Evolutionary conservation across 257 asterid species (phyloP), one percentile per base, ranked within the genome.

Genomic region (Solanum medicagineum): DNA sequence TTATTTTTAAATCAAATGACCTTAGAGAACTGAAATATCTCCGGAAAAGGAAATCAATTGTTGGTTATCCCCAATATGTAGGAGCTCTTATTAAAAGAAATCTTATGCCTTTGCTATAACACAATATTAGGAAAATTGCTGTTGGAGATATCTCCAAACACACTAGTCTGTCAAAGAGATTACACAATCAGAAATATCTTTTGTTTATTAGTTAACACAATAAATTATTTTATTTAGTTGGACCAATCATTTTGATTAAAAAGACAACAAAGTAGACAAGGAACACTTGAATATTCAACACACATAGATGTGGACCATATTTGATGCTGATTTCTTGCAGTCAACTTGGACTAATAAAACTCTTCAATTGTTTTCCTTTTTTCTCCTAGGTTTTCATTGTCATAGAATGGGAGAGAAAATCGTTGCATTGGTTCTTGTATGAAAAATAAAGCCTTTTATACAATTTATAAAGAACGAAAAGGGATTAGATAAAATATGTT

Each of bases 291-390:
- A 26, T 26, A 26, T 26, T 26, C 29, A 26, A 26, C 29, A 26
- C 29, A 26, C 29, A 26, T 26, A 26, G 29, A 1, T 26, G 29
- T 26, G 29, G 29, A 75, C 62, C 82, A 51, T 7, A 49, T 77
- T 14, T 83, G 81, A 85, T 73, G 32, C 26, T 82, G 62, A 85
- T 80, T 55, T 57, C 49, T 26, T 51, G 83, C 88, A 84, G 87
- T 29, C 90, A 84, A 86, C 86, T 89, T 87, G 85, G 89, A 87
- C 88, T 82, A 62, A 32, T 17, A 20, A 55, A 44, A 66, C 66
- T 80, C 70, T 8, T 47, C 14, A 6, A 29, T 4, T 15, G 26
- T 63, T 32, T 36, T 24, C 32, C 60, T 44, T 4, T 15, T 13
- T 63, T 32, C 24, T 24, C 32, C 60, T 44, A 42, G 51, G 36